Conservation (phyloP, 306 rosid species). For the Carpinus fangiana region DNA sequence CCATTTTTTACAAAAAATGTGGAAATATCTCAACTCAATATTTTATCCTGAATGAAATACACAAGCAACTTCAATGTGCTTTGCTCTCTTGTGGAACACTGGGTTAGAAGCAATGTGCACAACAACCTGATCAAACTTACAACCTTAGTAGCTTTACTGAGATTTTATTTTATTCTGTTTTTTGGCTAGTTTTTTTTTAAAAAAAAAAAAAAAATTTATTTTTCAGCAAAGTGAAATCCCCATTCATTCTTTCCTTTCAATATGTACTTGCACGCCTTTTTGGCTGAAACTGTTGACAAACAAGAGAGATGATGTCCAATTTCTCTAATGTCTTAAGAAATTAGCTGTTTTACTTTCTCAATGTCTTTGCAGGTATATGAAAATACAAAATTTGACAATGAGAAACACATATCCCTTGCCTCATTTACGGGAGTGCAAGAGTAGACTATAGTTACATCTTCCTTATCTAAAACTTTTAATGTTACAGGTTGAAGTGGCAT, state of each 20-base stretch:
- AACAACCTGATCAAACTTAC: too few relatives aligned
- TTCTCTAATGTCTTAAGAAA: background rate
- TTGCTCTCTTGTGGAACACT: too few relatives aligned
- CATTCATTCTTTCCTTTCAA: constrained; percentile 15
- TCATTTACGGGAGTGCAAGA: constrained; percentile 74
- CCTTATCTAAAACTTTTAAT: constrained; percentile 73
- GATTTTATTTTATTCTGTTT: too few relatives aligned
- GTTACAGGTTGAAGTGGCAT: constrained; percentile 53
- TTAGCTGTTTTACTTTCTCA: constrained; percentile 6
- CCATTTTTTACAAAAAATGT: too few relatives aligned
- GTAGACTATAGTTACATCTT: constrained; percentile 76
- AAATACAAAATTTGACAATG: constrained; percentile 56
- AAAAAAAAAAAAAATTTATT: too few relatives aligned
- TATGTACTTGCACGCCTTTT: constrained; percentile 7
- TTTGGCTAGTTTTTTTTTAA: too few relatives aligned
- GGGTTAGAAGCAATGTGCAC: too few relatives aligned
- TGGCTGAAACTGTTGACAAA: constrained; percentile 5
- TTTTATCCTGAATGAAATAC: too few relatives aligned
- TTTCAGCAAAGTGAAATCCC: background rate
- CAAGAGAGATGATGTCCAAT: constrained; percentile 5
- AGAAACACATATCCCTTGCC: constrained; percentile 74
- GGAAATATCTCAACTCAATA: too few relatives aligned
- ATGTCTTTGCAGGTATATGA: constrained; percentile 64
- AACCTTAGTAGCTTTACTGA: too few relatives aligned
- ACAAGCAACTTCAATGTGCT: too few relatives aligned